Evolutionary conservation across 139 green algal genomes (phyloP).

Genomic region (Trebouxia sp.): DNA sequence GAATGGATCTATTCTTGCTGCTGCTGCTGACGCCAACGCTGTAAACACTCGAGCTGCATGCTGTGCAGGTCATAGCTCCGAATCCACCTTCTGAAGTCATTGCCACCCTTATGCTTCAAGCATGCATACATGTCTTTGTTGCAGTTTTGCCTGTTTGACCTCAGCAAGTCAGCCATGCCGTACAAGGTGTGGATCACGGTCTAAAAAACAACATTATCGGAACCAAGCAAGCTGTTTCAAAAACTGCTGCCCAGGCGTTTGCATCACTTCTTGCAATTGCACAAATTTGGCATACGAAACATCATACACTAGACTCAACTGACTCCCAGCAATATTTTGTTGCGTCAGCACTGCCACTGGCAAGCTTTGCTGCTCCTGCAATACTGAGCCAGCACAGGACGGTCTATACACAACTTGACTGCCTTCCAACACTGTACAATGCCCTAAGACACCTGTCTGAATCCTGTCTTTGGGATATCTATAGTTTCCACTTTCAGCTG

Average conservation of each 20-base stretch:
- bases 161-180: too few species aligned
- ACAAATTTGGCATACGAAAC: not conserved
- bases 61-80: too few species aligned
- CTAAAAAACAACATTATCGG: too few species aligned
- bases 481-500: slow-evolving; percentile 17
- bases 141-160: too few species aligned
- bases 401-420: not conserved
- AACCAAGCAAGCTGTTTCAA: slow-evolving; percentile 11
- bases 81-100: too few species aligned
- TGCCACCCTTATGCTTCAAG: not conserved
- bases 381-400: not conserved
- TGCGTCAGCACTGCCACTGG: not conserved
- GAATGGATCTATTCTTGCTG: too few species aligned
- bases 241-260: not conserved
- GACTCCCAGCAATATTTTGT: not conserved
- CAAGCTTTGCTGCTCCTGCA: not conserved
- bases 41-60: too few species aligned
- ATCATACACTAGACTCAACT: not conserved
- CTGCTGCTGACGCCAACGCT: too few species aligned
- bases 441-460: not conserved
- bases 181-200: not conserved
- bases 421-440: not conserved
- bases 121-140: too few species aligned
- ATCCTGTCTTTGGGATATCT: slow-evolving; percentile 16
- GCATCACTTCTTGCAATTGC: not conserved